These are phyloP conservation scores for Leccinum rimulosum DNA, from an alignment of 768 basidiomycete genomes.

Conservation along the genomic window DNA sequence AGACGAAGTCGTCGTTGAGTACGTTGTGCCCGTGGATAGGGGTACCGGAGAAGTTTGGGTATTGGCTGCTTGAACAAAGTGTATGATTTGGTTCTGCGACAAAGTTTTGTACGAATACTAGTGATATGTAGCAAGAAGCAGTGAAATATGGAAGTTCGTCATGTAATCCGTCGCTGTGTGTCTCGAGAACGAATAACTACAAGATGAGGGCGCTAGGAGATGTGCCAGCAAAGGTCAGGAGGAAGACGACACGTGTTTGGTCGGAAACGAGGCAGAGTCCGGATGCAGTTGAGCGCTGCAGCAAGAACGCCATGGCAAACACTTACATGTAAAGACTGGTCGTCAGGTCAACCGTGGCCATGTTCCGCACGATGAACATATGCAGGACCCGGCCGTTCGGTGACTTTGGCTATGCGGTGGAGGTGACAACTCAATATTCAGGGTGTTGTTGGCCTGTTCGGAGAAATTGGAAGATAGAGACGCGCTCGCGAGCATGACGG, in stretches of 20 bases:
- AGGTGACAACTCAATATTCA: too few species aligned
- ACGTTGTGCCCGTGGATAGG: not conserved
- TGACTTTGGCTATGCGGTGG: too few species aligned
- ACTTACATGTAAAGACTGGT: too few species aligned
- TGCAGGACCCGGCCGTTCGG: too few species aligned
- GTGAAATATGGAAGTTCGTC: not conserved
- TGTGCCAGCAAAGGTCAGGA: not conserved
- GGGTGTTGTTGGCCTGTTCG: too few species aligned
- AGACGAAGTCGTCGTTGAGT: not conserved
- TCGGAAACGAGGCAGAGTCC: conserved; percentile 2
- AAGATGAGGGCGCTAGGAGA: not conserved
- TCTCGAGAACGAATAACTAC: not conserved
- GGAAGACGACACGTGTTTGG: not conserved
- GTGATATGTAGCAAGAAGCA: not conserved
- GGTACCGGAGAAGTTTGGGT: not conserved
- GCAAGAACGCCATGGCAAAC: too few species aligned
- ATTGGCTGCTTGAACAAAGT: not conserved
- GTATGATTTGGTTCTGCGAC: not conserved
- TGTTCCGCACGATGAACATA: too few species aligned
- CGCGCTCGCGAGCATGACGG: too few species aligned
- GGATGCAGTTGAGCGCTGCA: not conserved
- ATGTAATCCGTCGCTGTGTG: not conserved
- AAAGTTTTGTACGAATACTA: not conserved
- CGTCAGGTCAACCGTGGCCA: too few species aligned
- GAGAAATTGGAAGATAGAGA: too few species aligned